phyloP scores from a whole-genome alignment of 441 rosid genomes.

The Pelargonium myrrhifolium region DNA sequence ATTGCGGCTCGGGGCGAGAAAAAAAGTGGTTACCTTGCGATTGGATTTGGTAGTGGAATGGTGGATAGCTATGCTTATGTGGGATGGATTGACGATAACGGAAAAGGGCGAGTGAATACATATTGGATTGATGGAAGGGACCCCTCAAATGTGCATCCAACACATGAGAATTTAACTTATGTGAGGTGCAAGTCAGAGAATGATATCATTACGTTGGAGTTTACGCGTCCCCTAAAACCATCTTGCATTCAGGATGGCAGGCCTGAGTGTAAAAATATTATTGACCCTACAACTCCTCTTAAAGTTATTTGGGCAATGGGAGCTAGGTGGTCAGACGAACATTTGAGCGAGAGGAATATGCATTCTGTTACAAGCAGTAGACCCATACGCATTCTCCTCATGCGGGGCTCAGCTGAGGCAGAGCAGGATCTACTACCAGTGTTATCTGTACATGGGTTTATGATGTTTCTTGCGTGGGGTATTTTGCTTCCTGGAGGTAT shows the following conservation, averaged over 20 bases:
- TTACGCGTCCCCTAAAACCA: conserved; percentile 66
- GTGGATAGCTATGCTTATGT: conserved; percentile 74
- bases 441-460: conserved; percentile 91
- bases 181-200: conserved; percentile 85
- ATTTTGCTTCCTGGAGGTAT: conserved; percentile 88
- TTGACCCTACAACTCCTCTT: conserved; percentile 85
- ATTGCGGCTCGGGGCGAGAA: conserved; percentile 93
- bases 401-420: conserved; percentile 86
- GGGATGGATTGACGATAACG: conserved; percentile 76
- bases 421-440: conserved; percentile 90
- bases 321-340: conserved; percentile 63
- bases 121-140: conserved; percentile 88
- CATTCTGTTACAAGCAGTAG: conserved; percentile 84
- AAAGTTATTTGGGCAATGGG: conserved; percentile 98
- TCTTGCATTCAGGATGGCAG: conserved; percentile 39
- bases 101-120: conserved; percentile 65
- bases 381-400: conserved; percentile 64
- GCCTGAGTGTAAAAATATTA: conserved; percentile 68
- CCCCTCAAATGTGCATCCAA: conserved; percentile 60
- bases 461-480: conserved; percentile 99
- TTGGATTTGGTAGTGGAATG: conserved; percentile 82
- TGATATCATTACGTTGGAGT: conserved; percentile 85
- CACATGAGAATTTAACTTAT: conserved; percentile 68
- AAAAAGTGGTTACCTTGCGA: conserved; percentile 85
- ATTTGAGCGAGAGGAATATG: conserved; percentile 79